Evolutionary conservation across 1,139 yeast genomes (phyloP).

Genomic region (Blastobotrys niveus): DNA sequence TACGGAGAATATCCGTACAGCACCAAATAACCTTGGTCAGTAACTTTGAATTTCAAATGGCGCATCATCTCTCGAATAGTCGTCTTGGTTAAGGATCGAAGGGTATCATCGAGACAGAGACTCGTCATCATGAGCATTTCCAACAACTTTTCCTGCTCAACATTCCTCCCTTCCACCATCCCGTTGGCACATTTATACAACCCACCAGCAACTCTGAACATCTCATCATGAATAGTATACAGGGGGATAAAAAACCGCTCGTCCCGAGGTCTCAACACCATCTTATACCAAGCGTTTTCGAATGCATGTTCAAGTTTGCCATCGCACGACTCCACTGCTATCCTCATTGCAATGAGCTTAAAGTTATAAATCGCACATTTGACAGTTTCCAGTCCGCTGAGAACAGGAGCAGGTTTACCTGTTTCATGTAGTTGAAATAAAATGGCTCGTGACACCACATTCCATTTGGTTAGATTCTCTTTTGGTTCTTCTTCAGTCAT

Average conservation of each 20-base stretch:
- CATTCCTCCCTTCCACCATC: not conserved
- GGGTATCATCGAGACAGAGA: too few relatives aligned
- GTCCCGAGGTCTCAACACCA: constrained; percentile 7
- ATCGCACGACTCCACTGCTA: constrained; percentile 9
- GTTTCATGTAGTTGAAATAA: not conserved
- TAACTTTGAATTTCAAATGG: too few relatives aligned
- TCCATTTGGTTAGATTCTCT: not conserved
- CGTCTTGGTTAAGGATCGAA: too few relatives aligned
- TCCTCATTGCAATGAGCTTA: constrained; percentile 1
- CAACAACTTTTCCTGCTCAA: not conserved
- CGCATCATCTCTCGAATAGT: too few relatives aligned
- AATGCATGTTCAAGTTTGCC: not conserved
- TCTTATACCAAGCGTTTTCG: constrained; percentile 9
- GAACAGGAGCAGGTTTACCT: not conserved
- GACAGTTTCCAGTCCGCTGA: not conserved
- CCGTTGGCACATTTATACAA: not conserved
- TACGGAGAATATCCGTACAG: too few relatives aligned
- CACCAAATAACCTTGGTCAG: too few relatives aligned
- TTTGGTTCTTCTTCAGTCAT: not conserved
- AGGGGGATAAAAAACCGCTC: constrained; percentile 5
- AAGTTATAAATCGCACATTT: constrained; percentile 2
- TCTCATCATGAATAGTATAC: constrained; percentile 8
- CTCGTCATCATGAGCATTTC: too few relatives aligned
- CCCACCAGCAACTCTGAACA: not conserved
- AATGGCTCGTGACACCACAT: not conserved